Evolutionary conservation across 352 stramenopile species (phyloP).

Genomic region (Phytophthora meadii): DNA sequence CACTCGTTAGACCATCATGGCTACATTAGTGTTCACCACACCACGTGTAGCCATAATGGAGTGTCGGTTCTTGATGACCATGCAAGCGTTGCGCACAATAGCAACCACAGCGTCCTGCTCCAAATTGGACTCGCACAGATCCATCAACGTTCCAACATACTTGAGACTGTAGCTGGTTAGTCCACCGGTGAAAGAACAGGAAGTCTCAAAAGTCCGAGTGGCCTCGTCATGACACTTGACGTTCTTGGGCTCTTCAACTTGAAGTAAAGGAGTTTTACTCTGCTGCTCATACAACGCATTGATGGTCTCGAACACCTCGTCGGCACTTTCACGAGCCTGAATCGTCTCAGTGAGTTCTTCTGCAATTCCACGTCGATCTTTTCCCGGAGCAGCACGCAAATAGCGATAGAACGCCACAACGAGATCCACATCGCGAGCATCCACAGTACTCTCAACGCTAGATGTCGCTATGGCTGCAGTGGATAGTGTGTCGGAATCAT

Average conservation of each 20-base stretch:
- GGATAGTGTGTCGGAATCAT: slow-evolving; percentile 1
- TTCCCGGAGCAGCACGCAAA: slow-evolving; percentile 51
- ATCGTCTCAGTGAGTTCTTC: slow-evolving; percentile 53
- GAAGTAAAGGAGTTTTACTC: slow-evolving; percentile 27
- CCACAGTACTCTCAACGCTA: slow-evolving; percentile 45
- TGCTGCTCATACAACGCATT: slow-evolving; percentile 40
- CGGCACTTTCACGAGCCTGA: slow-evolving; percentile 51
- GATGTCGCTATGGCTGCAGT: not conserved
- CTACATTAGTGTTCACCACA: slow-evolving; percentile 48
- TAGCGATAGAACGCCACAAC: slow-evolving; percentile 85
- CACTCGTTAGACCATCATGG: slow-evolving; percentile 37
- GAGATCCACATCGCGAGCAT: slow-evolving; percentile 75
- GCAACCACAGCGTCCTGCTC: slow-evolving; percentile 27
- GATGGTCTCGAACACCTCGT: slow-evolving; percentile 68
- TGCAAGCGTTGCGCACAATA: slow-evolving; percentile 47
- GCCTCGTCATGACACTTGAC: slow-evolving; percentile 49
- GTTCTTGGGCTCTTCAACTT: slow-evolving; percentile 35
- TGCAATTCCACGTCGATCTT: slow-evolving; percentile 45
- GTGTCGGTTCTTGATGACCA: slow-evolving; percentile 9
- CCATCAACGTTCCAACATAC: slow-evolving; percentile 57
- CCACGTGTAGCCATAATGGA: not conserved
- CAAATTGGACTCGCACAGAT: slow-evolving; percentile 51
- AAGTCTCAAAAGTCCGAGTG: slow-evolving; percentile 37
- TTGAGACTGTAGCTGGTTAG: slow-evolving; percentile 79
- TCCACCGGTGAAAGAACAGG: slow-evolving; percentile 39